These are phyloP conservation scores for Aspergillus udagawae DNA, from an alignment of 2,329 filamentous ascomycete species.

Conservation along the genomic window DNA sequence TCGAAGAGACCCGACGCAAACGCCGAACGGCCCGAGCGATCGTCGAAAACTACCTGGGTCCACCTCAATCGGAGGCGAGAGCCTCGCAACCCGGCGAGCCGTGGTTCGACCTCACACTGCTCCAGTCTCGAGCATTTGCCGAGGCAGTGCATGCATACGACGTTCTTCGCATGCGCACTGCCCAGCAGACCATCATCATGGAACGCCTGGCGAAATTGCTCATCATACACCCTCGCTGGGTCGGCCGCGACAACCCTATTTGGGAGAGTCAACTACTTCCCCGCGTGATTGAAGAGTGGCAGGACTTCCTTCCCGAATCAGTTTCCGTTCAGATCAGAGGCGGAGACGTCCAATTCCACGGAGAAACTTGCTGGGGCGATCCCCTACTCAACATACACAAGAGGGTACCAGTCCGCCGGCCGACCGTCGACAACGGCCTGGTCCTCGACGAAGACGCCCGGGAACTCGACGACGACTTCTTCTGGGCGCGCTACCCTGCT, in stretches of 20 bases:
- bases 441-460: conserved; percentile 13
- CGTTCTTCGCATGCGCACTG: conserved; percentile 25
- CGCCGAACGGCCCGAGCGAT: conserved; percentile 22
- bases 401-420: conserved; percentile 18
- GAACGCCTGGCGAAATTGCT: conserved; percentile 21
- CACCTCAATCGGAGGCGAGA: background rate
- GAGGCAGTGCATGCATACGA: conserved; percentile 32
- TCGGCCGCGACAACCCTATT: conserved; percentile 9
- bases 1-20: conserved; percentile 25
- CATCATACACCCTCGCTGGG: conserved; percentile 18
- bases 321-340: conserved; percentile 35
- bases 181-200: conserved; percentile 24
- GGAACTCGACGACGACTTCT: conserved; percentile 23
- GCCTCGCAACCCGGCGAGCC: background rate
- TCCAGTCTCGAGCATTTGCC: conserved; percentile 23
- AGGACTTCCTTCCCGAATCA: conserved; percentile 41
- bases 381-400: conserved; percentile 12
- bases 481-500: conserved; percentile 16
- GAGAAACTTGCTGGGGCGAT: conserved; percentile 17
- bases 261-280: conserved; percentile 41
- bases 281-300: conserved; percentile 46
- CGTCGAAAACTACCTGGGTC: conserved; percentile 22
- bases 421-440: conserved; percentile 9
- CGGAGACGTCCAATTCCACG: conserved; percentile 40
- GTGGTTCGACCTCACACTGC: conserved; percentile 7